Conservation (phyloP, 2,329 filamentous ascomycete species). For the Lachnum nothofagi region DNA sequence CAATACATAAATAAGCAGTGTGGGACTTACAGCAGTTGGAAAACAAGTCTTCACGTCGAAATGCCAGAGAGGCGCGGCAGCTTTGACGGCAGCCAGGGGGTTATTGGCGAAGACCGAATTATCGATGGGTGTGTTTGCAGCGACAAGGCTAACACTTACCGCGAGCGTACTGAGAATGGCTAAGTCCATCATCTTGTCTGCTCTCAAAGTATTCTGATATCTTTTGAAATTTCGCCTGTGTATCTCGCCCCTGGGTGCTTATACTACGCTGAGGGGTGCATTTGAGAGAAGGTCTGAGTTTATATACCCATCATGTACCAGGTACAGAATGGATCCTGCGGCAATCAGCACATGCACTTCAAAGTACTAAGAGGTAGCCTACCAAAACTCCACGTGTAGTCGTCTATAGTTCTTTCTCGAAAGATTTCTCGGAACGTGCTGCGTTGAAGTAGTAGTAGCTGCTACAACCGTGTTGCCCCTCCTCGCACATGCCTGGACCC, state of each 20-base stretch:
- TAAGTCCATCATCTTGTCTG: neutral
- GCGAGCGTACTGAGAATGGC: conserved; percentile 1
- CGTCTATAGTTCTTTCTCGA: neutral
- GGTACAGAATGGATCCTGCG: too few relatives aligned
- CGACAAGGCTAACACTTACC: neutral
- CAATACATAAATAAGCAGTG: too few relatives aligned
- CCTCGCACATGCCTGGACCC: neutral
- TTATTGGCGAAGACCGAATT: conserved; percentile 12
- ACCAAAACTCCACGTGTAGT: neutral
- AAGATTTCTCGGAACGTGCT: too few relatives aligned
- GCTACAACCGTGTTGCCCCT: neutral
- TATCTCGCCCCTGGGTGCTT: too few relatives aligned
- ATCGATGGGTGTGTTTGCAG: conserved; percentile 16
- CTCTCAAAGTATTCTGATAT: neutral
- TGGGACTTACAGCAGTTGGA: conserved; percentile 5
- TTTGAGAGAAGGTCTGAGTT: too few relatives aligned
- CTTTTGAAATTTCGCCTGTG: neutral
- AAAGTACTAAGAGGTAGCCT: too few relatives aligned
- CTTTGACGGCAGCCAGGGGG: conserved; percentile 10
- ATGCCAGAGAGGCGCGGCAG: conserved; percentile 18
- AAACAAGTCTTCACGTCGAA: conserved; percentile 19
- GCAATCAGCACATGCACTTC: too few relatives aligned
- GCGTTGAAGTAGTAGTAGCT: neutral
- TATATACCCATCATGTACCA: too few relatives aligned
- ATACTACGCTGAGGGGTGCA: too few relatives aligned